These are phyloP conservation scores for Cyberlindnera nakhonratchasimensis DNA, from an alignment of 805 yeast species.

Conservation along the genomic window DNA sequence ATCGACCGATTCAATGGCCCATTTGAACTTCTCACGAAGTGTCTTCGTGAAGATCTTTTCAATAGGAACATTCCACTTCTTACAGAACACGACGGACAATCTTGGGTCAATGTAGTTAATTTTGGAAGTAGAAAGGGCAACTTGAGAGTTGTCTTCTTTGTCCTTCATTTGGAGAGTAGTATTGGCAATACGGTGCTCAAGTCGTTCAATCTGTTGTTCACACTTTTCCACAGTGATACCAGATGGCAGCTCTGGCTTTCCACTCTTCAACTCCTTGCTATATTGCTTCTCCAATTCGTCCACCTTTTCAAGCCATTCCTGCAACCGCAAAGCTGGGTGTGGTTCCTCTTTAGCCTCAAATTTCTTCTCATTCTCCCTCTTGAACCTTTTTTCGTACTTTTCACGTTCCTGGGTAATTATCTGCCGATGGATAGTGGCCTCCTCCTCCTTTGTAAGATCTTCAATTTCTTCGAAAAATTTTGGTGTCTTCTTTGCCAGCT, in stretches of 20 bases:
- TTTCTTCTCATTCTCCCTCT: slow-evolving; percentile 73
- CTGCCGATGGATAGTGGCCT: slow-evolving; percentile 51
- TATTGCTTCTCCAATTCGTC: slow-evolving; percentile 50
- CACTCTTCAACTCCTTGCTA: slow-evolving; percentile 54
- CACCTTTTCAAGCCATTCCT: slow-evolving; percentile 54
- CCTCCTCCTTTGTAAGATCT: slow-evolving; percentile 63
- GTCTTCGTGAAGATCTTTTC: slow-evolving; percentile 92
- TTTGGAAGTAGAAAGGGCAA: slow-evolving; percentile 89
- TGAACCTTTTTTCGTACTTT: slow-evolving; percentile 59
- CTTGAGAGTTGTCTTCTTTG: slow-evolving; percentile 91
- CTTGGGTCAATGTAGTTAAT: slow-evolving; percentile 95
- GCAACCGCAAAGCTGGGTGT: slow-evolving; percentile 52
- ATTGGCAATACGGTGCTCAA: slow-evolving; percentile 67
- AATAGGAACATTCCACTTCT: slow-evolving; percentile 82
- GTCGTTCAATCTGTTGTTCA: slow-evolving; percentile 62
- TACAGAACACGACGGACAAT: slow-evolving; percentile 82
- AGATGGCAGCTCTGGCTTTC: slow-evolving; percentile 52
- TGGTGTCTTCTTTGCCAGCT: slow-evolving; percentile 45
- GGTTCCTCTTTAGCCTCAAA: slow-evolving; percentile 52
- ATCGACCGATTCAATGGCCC: slow-evolving; percentile 94
- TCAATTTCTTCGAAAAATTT: slow-evolving; percentile 65
- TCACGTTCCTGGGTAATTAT: slow-evolving; percentile 65
- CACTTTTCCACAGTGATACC: slow-evolving; percentile 59
- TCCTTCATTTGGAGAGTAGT: slow-evolving; percentile 78
- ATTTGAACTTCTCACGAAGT: slow-evolving; percentile 83